Base-by-base conservation (phyloP, 1,139 yeast genomes). In the Yamadazyma kanchanaburiensis region DNA sequence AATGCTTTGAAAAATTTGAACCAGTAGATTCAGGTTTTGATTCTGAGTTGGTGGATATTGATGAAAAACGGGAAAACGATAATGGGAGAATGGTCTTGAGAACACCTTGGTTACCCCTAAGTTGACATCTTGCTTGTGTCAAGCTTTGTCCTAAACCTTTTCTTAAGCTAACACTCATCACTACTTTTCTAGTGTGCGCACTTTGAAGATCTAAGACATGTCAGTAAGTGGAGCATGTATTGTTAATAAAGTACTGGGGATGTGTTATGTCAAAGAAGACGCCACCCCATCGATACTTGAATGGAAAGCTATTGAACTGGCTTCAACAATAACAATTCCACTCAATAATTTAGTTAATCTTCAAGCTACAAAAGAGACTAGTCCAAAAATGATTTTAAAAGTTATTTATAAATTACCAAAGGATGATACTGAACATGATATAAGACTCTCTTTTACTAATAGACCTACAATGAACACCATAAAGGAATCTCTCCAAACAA, bases 391-490 rank as follows among this genome's bases (percentile, higher is more conserved):
- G 79, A 74, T 78, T 58, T 56, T 87, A 30, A 76, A 76, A 49
- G 60, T 87, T 16, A 59, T 74, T 9, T 70, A 77, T 25, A 67
- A 64, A 31, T 21, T 17, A 6, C 23, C 21, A 11, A 54, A 55
- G 5, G 70, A 57, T 3, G 68, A 61, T 5, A 15, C 14, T 9
- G 64, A 59, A 6, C 71, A 70, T 38, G 70, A 76, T n/a, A 52
- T 65, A 12, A 63, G 65, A 25, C 76, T 86, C 40, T 61, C 83
- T 0, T 86, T 86, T 56, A 78, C 73, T 35, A 81, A 80, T 47
- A 60, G 94, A 35, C 77, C 77, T 14, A 79, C 85, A 12, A 81
- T 86, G 94, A 82, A 81, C 41, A 75, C 73, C 37, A 76, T 84
- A 32, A 84, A 83, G 51, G 77, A 73, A 23, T 64, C 84, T 0